phyloP scores from a whole-genome alignment of 2,329 filamentous ascomycete genomes.

The Colletotrichum destructivum region DNA sequence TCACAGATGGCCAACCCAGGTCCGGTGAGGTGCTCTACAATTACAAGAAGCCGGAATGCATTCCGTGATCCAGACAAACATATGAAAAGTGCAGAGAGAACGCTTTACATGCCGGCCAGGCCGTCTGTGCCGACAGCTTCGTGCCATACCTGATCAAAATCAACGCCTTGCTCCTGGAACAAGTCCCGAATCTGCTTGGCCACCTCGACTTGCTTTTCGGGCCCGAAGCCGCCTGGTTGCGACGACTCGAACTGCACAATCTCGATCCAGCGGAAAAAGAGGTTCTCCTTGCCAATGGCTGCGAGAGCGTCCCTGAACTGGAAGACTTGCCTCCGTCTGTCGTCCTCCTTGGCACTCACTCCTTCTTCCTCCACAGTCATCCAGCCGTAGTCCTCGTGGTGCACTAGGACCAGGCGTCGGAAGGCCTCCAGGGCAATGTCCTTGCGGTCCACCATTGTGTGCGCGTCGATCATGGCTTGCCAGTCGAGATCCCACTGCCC shows the following conservation, averaged over 20 bases:
- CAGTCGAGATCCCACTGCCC: constrained; percentile 92
- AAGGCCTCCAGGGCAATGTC: constrained; percentile 76
- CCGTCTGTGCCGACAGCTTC: constrained; percentile 67
- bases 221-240: constrained; percentile 82
- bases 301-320: constrained; percentile 84
- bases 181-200: constrained; percentile 82
- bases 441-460: constrained; percentile 77
- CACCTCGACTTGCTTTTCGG: constrained; percentile 79
- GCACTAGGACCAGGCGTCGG: constrained; percentile 78
- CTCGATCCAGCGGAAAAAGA: constrained; percentile 96
- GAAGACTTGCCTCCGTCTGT: constrained; percentile 81
- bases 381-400: constrained; percentile 80
- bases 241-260: constrained; percentile 90
- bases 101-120: constrained; percentile 45
- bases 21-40: neutral
- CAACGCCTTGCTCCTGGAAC: constrained; percentile 81
- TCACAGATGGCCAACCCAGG: neutral
- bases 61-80: neutral
- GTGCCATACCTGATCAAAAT: constrained; percentile 86
- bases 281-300: constrained; percentile 84
- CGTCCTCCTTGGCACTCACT: constrained; percentile 69
- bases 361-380: constrained; percentile 73
- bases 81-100: neutral
- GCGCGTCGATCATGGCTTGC: constrained; percentile 82
- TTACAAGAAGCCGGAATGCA: constrained; percentile 1